phyloP scores from a whole-genome alignment of 306 rosid species.

The Vachellia collinsii region DNA sequence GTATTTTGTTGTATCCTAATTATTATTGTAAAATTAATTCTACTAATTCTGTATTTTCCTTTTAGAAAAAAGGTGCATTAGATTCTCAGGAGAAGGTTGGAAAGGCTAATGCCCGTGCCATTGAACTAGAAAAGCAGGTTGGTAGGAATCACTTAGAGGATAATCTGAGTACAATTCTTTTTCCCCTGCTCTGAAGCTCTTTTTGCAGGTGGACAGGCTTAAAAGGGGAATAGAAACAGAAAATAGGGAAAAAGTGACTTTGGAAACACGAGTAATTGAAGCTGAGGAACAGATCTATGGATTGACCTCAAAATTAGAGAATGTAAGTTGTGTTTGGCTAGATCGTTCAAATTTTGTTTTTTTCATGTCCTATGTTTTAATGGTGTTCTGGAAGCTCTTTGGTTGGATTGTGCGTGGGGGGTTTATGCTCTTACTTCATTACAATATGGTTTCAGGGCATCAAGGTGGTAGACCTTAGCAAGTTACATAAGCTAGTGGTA shows the following conservation, averaged over 20 bases:
- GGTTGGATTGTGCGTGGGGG: background rate
- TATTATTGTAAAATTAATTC: background rate
- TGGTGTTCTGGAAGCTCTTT: background rate
- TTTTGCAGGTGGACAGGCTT: conserved; percentile 53
- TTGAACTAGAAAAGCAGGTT: conserved; percentile 67
- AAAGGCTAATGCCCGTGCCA: conserved; percentile 69
- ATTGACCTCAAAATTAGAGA: conserved; percentile 51
- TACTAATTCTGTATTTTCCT: background rate
- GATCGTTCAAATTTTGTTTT: background rate
- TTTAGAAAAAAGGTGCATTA: conserved; percentile 51
- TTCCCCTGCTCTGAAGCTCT: background rate
- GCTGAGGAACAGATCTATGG: conserved; percentile 53
- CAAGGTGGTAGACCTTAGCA: background rate
- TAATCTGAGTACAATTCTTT: background rate
- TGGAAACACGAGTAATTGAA: conserved; percentile 52
- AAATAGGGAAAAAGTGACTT: conserved; percentile 49
- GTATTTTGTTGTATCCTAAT: background rate
- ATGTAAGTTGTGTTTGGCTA: conserved; percentile 45
- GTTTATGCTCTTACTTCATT: background rate
- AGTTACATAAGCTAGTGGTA: background rate
- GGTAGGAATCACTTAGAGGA: conserved; percentile 22
- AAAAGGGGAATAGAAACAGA: conserved; percentile 47
- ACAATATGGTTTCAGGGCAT: background rate
- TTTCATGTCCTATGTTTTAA: background rate
- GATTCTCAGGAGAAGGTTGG: conserved; percentile 54